Percentiles rank a stretch among this genome's conserved stretches.
Evolutionary conservation across 805 yeast species (phyloP).

Genomic region (Myxozyma lipomycoides): DNA sequence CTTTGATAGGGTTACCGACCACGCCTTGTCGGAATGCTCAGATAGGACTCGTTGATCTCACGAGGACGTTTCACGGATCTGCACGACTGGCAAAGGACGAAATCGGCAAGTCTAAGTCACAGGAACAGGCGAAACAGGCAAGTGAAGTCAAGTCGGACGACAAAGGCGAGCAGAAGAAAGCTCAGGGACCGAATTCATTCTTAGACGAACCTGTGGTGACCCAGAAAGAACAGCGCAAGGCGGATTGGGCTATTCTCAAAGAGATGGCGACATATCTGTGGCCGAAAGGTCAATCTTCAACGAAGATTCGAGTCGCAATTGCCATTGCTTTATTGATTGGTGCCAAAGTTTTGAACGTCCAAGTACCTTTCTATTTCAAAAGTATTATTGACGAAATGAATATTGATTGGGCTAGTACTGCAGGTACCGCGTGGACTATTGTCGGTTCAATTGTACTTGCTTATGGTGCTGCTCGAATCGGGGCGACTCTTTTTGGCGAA

Average conservation of each 20-base stretch:
- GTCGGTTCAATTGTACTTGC: constrained; percentile 71
- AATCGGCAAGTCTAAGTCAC: constrained; percentile 6
- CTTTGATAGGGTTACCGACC: constrained; percentile 2
- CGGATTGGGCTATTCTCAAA: constrained; percentile 46
- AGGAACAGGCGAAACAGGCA: not conserved
- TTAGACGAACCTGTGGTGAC: constrained; percentile 17
- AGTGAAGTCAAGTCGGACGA: not conserved
- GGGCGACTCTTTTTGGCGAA: constrained; percentile 92
- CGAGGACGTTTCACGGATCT: no score
- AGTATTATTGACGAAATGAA: constrained; percentile 88
- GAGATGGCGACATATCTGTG: constrained; percentile 69
- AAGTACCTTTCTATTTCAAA: constrained; percentile 93
- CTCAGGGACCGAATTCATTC: not conserved
- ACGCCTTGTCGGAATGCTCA: constrained; percentile 3
- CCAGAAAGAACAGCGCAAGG: constrained; percentile 18
- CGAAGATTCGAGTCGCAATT: constrained; percentile 66
- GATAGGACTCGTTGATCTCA: no score
- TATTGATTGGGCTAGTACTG: constrained; percentile 72
- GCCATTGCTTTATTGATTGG: constrained; percentile 72
- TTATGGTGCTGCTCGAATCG: constrained; percentile 91
- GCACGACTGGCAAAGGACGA: no score
- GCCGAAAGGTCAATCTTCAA: constrained; percentile 67
- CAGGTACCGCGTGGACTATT: constrained; percentile 58
- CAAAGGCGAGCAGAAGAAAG: not conserved
- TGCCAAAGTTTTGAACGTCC: constrained; percentile 84